Evolutionary conservation across 2,329 filamentous ascomycete species (phyloP).

Genomic region (Teratosphaeria destructans): DNA sequence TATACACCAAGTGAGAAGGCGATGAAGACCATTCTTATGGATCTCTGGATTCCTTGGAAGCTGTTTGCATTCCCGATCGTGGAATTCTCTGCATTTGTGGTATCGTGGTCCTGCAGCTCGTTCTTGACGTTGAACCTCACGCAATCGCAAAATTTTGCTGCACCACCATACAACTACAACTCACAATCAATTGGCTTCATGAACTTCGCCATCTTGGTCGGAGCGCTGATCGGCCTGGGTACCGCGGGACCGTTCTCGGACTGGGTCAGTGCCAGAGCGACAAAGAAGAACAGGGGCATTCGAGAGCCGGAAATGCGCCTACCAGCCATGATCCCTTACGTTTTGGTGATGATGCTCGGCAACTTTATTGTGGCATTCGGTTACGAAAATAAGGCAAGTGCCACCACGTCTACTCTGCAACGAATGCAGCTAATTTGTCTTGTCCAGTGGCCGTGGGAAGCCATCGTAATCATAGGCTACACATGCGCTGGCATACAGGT

Average conservation of each 20-base stretch:
- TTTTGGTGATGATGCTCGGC: slow-evolving; percentile 46
- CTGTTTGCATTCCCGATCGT: slow-evolving; percentile 54
- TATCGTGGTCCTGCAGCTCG: slow-evolving; percentile 48
- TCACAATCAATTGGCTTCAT: slow-evolving; percentile 43
- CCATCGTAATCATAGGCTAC: slow-evolving; percentile 49
- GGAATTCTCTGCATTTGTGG: slow-evolving; percentile 51
- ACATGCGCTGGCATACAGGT: slow-evolving; percentile 49
- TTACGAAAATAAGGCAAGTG: slow-evolving; percentile 10
- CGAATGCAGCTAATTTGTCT: not conserved
- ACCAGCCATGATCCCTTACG: slow-evolving; percentile 43
- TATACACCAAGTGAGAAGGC: slow-evolving; percentile 41
- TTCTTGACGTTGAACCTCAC: slow-evolving; percentile 55
- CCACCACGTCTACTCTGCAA: not conserved
- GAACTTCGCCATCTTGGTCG: slow-evolving; percentile 48
- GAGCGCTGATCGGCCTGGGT: slow-evolving; percentile 43
- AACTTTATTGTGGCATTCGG: slow-evolving; percentile 44
- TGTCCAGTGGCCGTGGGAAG: slow-evolving; percentile 38
- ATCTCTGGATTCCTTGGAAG: slow-evolving; percentile 53
- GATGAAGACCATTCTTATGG: slow-evolving; percentile 37
- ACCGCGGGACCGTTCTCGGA: slow-evolving; percentile 48
- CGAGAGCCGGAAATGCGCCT: slow-evolving; percentile 51
- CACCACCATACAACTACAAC: slow-evolving; percentile 45
- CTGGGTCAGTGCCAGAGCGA: slow-evolving; percentile 46
- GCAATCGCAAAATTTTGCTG: slow-evolving; percentile 43
- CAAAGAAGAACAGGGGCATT: slow-evolving; percentile 43